phyloP scores from a whole-genome alignment of 169 alveolate genomes.

The Plasmodium cynomolgi region DNA sequence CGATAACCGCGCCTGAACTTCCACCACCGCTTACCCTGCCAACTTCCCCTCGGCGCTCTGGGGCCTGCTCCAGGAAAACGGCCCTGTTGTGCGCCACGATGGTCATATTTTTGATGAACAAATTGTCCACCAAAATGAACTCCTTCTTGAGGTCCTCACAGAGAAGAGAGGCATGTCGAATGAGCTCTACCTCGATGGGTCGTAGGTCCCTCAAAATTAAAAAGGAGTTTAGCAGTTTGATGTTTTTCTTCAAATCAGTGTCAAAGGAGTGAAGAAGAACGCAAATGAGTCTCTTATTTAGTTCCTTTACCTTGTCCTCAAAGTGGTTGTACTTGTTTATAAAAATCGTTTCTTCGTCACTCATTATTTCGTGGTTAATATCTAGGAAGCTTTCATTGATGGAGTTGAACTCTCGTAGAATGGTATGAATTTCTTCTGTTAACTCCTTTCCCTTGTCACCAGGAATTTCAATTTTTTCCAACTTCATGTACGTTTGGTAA shows the following conservation, averaged over 20 bases:
- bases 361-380: constrained; percentile 76
- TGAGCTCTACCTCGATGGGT: constrained; percentile 36
- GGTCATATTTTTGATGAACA: constrained; percentile 54
- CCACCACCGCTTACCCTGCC: not conserved
- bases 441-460: constrained; percentile 69
- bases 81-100: constrained; percentile 36
- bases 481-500: constrained; percentile 63
- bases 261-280: constrained; percentile 54
- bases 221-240: constrained; percentile 49
- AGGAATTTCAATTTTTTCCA: constrained; percentile 71
- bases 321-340: constrained; percentile 73
- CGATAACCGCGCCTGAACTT: not conserved
- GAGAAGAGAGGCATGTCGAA: constrained; percentile 47
- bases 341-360: constrained; percentile 75
- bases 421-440: constrained; percentile 54
- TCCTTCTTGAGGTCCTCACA: constrained; percentile 47
- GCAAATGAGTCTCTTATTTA: constrained; percentile 35
- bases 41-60: not conserved
- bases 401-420: constrained; percentile 22
- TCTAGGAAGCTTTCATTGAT: constrained; percentile 61
- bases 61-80: constrained; percentile 17
- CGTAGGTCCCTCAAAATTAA: constrained; percentile 43
- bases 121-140: constrained; percentile 51
- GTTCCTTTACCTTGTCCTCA: constrained; percentile 47
- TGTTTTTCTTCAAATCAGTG: constrained; percentile 40